phyloP scores from a whole-genome alignment of 2,329 filamentous ascomycete species.

The Penicillium sp. region DNA sequence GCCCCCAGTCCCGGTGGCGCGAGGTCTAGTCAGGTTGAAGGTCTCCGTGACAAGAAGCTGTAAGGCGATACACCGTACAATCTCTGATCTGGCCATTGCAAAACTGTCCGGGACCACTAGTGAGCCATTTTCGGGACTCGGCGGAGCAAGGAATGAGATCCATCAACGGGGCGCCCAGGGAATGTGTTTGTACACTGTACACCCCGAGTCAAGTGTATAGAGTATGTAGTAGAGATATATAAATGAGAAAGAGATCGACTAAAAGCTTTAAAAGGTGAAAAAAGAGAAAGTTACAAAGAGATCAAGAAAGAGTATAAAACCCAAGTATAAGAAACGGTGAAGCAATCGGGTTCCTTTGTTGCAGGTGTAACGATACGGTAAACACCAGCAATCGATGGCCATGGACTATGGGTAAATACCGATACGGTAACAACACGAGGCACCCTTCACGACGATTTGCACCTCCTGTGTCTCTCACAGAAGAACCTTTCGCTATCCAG shows the following conservation, averaged over 20 bases:
- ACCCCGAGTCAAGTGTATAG: neutral
- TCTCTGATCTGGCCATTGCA: neutral
- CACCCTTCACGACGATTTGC: constrained; percentile 1
- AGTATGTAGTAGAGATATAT: neutral
- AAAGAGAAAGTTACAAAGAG: no score
- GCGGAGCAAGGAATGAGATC: constrained; percentile 22
- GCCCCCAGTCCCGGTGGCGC: constrained; percentile 1
- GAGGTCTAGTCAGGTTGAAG: neutral
- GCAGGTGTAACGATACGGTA: constrained; percentile 8
- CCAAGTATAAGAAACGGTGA: neutral
- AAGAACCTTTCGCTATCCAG: constrained; percentile 11
- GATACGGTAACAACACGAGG: constrained; percentile 7
- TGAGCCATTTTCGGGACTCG: constrained; percentile 20
- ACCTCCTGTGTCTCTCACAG: constrained; percentile 9
- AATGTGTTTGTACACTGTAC: neutral
- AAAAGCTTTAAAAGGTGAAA: no score
- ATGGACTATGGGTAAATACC: neutral
- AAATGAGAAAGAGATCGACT: neutral
- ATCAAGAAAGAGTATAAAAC: neutral
- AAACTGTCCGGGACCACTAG: neutral
- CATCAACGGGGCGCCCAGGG: constrained; percentile 13
- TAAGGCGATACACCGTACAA: neutral
- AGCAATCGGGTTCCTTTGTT: neutral
- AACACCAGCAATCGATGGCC: neutral
- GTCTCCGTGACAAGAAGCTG: neutral